Base-by-base conservation (phyloP, 2,329 filamentous ascomycete species). In the Colletotrichum tofieldiae region DNA sequence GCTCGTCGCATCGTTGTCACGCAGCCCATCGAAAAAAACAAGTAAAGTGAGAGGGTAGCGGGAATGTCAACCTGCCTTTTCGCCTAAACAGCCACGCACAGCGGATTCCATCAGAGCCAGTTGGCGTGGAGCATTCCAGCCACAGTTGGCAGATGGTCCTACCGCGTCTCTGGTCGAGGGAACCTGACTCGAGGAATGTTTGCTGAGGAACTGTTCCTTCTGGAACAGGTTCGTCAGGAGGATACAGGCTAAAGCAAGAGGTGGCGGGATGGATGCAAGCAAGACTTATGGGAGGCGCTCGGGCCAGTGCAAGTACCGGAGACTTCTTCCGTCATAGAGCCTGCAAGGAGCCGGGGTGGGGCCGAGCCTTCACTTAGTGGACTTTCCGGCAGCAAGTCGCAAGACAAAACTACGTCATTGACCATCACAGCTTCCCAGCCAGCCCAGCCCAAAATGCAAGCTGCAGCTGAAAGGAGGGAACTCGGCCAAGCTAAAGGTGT, bases 371-470 rank as follows among this genome's bases (percentile, higher is more conserved):
- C 51, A 45, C 64, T 68, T 72, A 69, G 65, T 72, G 65, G 65
- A 29, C 51, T 59, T 72, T 56, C 52, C 41, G 35, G 65, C 49
- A 62, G 51, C 37, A 58, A 62, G 35, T 68, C 59, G 59, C 65
- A 55, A 72, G 70, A 72, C 70, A 72, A 72, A 35, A 37, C 65
- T 72, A 72, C 70, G 70, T 72, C 70, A 72, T 72, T 59, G 60
- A 72, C 54, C 65, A 72, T 72, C 65, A 72, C 65, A 72, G 70
- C 65, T 72, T 64, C 55, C 43, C 70, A 55, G 43, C 47, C 68
- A 37, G 59, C 14, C 58, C 49, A 64, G 59, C 37, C 45, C 45
- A 45, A 35, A 35, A 39, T 39, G 52, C 58, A 72, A 69, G 59
- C 66, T 70, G 59, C 59, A 72, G 59, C 70, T 72, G 59, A 51